Conservation (phyloP, 1,284 basidiomycete species). For the Microstroma glucosiphilum region DNA sequence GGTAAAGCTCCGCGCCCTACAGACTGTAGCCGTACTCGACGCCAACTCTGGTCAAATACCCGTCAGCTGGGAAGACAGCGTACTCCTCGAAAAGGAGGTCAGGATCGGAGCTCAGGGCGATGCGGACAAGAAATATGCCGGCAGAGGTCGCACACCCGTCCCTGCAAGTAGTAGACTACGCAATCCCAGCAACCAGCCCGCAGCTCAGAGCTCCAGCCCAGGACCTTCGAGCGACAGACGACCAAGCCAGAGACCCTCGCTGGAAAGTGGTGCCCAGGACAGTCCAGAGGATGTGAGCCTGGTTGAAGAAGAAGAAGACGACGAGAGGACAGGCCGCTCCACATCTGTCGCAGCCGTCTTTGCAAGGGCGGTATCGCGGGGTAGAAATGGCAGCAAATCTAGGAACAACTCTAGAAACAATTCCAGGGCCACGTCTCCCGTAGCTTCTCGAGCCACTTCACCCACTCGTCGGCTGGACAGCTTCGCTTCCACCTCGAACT, state of each 20-base stretch:
- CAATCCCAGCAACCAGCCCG: conserved; percentile 6
- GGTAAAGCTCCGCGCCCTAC: conserved; percentile 41
- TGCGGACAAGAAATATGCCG: conserved; percentile 11
- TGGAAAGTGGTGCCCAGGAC: neutral
- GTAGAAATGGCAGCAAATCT: conserved; percentile 11
- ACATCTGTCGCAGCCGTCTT: conserved; percentile 19
- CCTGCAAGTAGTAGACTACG: neutral
- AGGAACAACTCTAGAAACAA: neutral
- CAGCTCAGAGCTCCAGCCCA: too few relatives aligned
- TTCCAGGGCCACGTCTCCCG: neutral
- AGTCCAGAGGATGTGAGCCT: neutral
- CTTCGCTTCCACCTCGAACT: conserved; percentile 2
- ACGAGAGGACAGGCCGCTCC: neutral
- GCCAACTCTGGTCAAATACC: conserved; percentile 34
- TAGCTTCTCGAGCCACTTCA: neutral
- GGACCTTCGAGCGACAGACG: too few relatives aligned
- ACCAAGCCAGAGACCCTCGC: too few relatives aligned
- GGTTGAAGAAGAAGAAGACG: neutral
- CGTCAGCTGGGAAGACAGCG: conserved; percentile 44
- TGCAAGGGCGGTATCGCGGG: conserved; percentile 30
- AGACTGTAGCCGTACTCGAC: conserved; percentile 42
- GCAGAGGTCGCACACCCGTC: neutral
- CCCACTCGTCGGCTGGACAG: neutral
- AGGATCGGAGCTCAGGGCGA: conserved; percentile 37
- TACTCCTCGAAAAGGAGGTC: conserved; percentile 43